These are phyloP conservation scores for Chenopodium album DNA, from an alignment of 148 eudicot genomes.

Conservation along the genomic window DNA sequence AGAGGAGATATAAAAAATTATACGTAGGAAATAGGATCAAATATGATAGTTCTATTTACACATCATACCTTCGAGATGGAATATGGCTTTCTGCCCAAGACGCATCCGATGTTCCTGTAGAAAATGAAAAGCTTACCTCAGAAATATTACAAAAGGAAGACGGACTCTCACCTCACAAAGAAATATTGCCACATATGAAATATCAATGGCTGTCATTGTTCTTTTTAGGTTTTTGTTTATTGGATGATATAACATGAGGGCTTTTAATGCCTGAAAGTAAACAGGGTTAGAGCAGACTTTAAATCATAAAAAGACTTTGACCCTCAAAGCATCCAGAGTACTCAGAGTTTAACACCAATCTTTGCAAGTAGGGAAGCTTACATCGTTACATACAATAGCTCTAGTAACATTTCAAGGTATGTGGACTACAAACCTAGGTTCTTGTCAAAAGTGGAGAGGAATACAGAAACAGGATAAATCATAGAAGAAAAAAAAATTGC, in stretches of 20 bases:
- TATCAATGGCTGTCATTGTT: neutral
- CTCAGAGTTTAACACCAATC: neutral
- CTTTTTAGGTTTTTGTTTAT: neutral
- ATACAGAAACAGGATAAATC: neutral
- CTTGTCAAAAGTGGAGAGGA: neutral
- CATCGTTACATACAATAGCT: neutral
- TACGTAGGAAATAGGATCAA: neutral
- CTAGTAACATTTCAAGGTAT: neutral
- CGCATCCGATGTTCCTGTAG: constrained; percentile 92
- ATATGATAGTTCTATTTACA: neutral
- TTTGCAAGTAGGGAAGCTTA: neutral
- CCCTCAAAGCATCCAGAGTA: neutral
- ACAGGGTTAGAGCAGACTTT: neutral
- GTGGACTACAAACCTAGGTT: neutral
- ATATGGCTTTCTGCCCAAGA: constrained; percentile 96
- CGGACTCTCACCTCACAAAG: neutral
- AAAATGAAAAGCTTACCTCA: constrained; percentile 14
- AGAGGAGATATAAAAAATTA: neutral
- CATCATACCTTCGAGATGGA: constrained; percentile 87
- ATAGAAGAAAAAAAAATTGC: neutral
- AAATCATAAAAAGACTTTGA: neutral
- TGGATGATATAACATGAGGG: neutral
- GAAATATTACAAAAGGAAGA: neutral
- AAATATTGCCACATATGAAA: neutral
- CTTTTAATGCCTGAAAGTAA: neutral